These are phyloP conservation scores for Solanum ossicruentum DNA, from an alignment of 257 asterid genomes.

Conservation along the genomic window DNA sequence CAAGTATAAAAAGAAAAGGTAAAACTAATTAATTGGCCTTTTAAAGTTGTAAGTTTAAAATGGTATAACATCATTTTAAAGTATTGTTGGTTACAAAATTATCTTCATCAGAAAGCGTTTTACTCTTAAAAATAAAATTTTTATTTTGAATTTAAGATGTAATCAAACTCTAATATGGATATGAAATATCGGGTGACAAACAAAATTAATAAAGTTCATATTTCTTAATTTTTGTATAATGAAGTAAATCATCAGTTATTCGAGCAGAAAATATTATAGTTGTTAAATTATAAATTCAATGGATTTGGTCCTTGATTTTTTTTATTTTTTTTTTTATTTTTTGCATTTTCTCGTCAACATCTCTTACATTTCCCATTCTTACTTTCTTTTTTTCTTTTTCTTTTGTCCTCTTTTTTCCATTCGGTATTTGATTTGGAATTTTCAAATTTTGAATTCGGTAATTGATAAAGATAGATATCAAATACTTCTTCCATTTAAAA, in stretches of 20 bases:
- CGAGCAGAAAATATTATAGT: not conserved
- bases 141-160: not conserved
- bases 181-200: rapidly evolving
- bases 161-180: not conserved
- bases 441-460: no score
- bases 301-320: not conserved
- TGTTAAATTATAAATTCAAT: not conserved
- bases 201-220: not conserved
- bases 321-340: not conserved
- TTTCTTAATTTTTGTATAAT: not conserved
- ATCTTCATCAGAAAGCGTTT: no score
- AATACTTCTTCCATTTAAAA: no score
- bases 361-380: not conserved
- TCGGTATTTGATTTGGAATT: no score
- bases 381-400: no score
- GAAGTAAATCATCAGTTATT: not conserved
- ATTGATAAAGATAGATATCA: no score
- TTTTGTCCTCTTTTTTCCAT: no score
- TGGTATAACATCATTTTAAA: no score
- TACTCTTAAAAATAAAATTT: no score
- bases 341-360: not conserved
- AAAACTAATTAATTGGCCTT: not conserved
- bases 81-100: no score
- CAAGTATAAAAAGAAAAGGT: not conserved
- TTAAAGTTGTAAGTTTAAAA: no score